A percentile compares a stretch with the other conserved stretches of the same genome.
These are phyloP conservation scores for Pezicula radicicola DNA, from an alignment of 2,329 filamentous ascomycete species.

Conservation along the genomic window DNA sequence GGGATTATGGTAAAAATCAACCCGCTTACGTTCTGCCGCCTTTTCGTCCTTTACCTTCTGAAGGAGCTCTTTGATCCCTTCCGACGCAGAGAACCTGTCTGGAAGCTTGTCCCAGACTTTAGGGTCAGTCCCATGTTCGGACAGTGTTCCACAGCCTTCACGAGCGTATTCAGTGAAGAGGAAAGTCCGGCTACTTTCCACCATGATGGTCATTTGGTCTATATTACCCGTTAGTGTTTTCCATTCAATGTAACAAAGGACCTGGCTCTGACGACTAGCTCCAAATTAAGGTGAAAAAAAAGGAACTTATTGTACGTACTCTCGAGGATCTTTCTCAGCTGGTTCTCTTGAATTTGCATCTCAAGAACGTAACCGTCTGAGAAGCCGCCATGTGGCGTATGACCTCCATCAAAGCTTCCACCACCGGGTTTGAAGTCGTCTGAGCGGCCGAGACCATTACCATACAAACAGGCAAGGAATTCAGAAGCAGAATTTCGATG, in stretches of 20 bases:
- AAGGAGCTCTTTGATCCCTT: slow-evolving; percentile 14
- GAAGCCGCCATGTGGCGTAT: slow-evolving; percentile 40
- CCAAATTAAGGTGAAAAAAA: slow-evolving; percentile 28
- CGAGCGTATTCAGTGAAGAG: slow-evolving; percentile 54
- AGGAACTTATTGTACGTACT: slow-evolving; percentile 16
- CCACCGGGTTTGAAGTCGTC: slow-evolving; percentile 46
- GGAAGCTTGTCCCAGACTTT: slow-evolving; percentile 51
- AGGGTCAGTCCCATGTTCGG: slow-evolving; percentile 36
- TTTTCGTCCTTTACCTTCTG: slow-evolving; percentile 15
- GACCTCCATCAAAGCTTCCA: slow-evolving; percentile 36
- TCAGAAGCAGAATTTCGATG: slow-evolving; percentile 49
- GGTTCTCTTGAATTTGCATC: slow-evolving; percentile 39
- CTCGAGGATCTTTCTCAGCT: slow-evolving; percentile 39
- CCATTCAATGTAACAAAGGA: slow-evolving; percentile 37
- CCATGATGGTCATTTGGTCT: slow-evolving; percentile 47
- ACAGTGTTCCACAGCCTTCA: slow-evolving; percentile 26
- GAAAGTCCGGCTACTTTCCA: slow-evolving; percentile 49
- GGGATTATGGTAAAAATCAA: slow-evolving; percentile 14
- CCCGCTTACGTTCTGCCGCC: slow-evolving; percentile 7
- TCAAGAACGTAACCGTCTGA: slow-evolving; percentile 42
- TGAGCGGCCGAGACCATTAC: slow-evolving; percentile 38
- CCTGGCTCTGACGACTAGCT: slow-evolving; percentile 37
- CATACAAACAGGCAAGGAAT: slow-evolving; percentile 40
- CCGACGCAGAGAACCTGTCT: slow-evolving; percentile 17
- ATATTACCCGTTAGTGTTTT: slow-evolving; percentile 35